Conservation (phyloP, 495 filamentous ascomycete genomes). For the Talaromyces nanjingensis region DNA sequence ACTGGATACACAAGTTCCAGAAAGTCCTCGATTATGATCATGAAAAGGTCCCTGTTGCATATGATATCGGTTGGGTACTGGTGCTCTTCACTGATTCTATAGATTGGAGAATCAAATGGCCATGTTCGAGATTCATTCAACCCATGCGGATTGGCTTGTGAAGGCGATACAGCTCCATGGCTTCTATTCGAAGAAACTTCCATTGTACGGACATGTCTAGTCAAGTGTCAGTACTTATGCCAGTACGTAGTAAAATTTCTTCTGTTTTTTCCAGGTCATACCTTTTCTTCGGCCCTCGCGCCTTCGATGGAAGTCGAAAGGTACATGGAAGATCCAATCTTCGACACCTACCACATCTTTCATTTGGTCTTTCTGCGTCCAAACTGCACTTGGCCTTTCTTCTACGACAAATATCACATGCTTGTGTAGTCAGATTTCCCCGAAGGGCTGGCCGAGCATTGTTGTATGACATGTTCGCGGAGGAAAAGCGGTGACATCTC, state of each 20-base stretch:
- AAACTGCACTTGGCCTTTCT: conserved; percentile 17
- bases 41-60: conserved; percentile 15
- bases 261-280: neutral
- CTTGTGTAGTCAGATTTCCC: conserved; percentile 10
- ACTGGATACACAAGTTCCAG: conserved; percentile 17
- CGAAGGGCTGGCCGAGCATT: neutral
- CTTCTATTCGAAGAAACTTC: neutral
- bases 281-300: conserved; percentile 16
- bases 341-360: conserved; percentile 14
- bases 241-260: neutral
- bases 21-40: conserved; percentile 18
- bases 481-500: too few species aligned
- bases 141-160: neutral
- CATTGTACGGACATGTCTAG: neutral
- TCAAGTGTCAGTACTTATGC: neutral
- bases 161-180: neutral
- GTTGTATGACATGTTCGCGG: neutral
- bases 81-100: neutral
- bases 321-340: conserved; percentile 16
- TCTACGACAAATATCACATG: conserved; percentile 16
- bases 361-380: neutral
- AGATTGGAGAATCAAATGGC: neutral
- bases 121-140: neutral
- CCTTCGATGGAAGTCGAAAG: conserved; percentile 15
- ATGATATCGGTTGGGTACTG: conserved; percentile 14